Percentiles rank a stretch among this genome's conserved stretches.
Evolutionary conservation across 2,329 filamentous ascomycete species (phyloP).

Genomic region (Colletotrichum sp.): DNA sequence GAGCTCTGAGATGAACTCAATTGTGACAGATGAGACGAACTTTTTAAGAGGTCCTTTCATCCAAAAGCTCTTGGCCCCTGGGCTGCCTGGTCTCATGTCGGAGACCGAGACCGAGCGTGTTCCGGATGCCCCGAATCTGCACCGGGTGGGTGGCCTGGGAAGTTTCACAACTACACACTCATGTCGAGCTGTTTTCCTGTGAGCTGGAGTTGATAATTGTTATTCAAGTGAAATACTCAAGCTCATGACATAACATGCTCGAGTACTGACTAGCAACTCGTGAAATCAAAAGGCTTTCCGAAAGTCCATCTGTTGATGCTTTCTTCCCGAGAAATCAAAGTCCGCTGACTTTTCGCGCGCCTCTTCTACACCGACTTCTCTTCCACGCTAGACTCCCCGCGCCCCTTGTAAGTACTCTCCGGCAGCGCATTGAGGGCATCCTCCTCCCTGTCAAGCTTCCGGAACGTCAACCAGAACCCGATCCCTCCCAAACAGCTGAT

Average conservation of each 20-base stretch:
- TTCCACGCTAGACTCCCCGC: neutral
- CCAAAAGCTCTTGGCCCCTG: neutral
- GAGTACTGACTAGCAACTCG: fast-evolving
- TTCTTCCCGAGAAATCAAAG: neutral
- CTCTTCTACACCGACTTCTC: neutral
- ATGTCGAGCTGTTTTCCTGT: neutral
- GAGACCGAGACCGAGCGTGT: neutral
- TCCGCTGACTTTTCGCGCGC: fast-evolving
- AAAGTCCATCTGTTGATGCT: neutral
- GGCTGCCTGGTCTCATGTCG: neutral
- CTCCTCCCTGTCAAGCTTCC: conserved; percentile 61
- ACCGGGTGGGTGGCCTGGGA: neutral
- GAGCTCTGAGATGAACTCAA: neutral
- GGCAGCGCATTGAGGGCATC: conserved; percentile 63
- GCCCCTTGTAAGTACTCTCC: conserved; percentile 26
- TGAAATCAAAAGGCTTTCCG: neutral
- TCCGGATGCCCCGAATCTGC: neutral
- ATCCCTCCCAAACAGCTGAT: conserved; percentile 61
- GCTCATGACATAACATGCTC: neutral
- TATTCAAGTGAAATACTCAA: neutral
- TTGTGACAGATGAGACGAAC: neutral
- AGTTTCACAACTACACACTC: neutral
- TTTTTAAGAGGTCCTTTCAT: fast-evolving
- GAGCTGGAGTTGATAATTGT: neutral
- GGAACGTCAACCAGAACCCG: conserved; percentile 66